phyloP scores from a whole-genome alignment of 169 alveolate species.

The Plasmodium coatneyi region DNA sequence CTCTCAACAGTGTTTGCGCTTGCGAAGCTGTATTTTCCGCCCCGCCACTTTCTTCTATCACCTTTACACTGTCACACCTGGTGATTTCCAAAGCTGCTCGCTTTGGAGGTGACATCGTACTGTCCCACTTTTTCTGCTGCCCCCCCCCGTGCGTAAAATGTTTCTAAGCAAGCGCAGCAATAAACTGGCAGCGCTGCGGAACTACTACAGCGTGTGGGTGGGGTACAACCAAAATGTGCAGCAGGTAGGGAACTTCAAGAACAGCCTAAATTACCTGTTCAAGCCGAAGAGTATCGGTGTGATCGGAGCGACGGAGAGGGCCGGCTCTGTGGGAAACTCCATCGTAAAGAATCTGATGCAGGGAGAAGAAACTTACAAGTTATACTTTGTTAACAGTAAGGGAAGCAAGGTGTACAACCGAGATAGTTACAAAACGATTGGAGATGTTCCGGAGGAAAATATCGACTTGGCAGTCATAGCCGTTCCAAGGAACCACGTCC shows the following conservation, averaged over 20 bases:
- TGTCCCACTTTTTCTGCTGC: neutral
- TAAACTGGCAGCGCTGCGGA: conserved; percentile 5
- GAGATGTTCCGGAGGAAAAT: conserved; percentile 54
- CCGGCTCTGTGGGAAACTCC: conserved; percentile 81
- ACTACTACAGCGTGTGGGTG: conserved; percentile 47
- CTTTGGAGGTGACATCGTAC: neutral
- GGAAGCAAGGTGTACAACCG: conserved; percentile 74
- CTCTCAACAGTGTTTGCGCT: neutral
- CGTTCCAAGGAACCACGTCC: conserved; percentile 78
- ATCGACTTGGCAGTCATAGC: conserved; percentile 82
- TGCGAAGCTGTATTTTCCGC: neutral
- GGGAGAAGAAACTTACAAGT: conserved; percentile 72
- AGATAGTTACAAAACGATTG: conserved; percentile 62
- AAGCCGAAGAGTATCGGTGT: conserved; percentile 80
- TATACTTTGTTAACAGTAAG: conserved; percentile 78
- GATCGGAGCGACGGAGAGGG: conserved; percentile 83
- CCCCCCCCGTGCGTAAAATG: neutral
- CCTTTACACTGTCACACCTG: neutral
- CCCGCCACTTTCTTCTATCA: neutral
- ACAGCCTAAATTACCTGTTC: conserved; percentile 44
- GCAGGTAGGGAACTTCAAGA: conserved; percentile 16
- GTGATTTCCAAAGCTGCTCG: neutral
- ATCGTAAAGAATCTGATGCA: conserved; percentile 72
- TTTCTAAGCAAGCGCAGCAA: neutral
- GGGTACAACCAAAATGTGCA: conserved; percentile 61